Base-by-base conservation (phyloP, 2,329 filamentous ascomycete species). In the Talaromyces sp. region DNA sequence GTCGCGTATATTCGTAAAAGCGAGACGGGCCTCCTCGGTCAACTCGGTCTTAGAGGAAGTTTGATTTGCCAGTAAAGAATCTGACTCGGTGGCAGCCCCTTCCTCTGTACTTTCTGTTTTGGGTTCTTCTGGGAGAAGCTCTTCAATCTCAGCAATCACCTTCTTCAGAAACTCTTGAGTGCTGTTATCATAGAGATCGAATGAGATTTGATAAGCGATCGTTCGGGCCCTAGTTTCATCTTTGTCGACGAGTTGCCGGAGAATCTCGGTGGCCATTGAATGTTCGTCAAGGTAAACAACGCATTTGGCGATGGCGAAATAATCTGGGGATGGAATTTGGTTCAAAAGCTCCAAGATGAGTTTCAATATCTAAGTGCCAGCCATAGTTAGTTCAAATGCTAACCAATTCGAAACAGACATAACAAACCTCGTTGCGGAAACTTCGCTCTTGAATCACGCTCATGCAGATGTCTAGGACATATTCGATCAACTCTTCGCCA, bases 171-270 rank as follows among this genome's bases (percentile, higher is more conserved):
- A 99, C 75, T 98, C 95, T 73, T 99, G 95, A 0, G 95, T 98
- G 70, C 95, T 95, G 74, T 99, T 99, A 80, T 99, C 95, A 78
- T 97, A 98, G 6, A 99, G 84, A 73, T 99, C 95, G 73, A 99
- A 99, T 1, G 94, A 95, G 65, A 99, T 96, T 76, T 99, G 95
- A 77, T 98, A 99, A 19, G 95, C 95, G 59, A 92, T 90, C 22
- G 93, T 91, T 16, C 92, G 86, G 0, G 92, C 93, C 66, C 88
- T 88, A 60, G 88, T 84, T 70, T 96, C 91, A 6, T 88, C 91
- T 69, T 90, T 90, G 67, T 90, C 85, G 10, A 98, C 89, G 24
- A 99, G 85, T 70, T 92, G 89, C 60, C 86, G 86, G 48, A 99
- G 86, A 79, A 99, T 93, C 68, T 87, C 87, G 10, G 93, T 93